These are phyloP conservation scores for Eucalyptus pumila DNA, from an alignment of 345 rosid genomes.

Conservation along the genomic window DNA sequence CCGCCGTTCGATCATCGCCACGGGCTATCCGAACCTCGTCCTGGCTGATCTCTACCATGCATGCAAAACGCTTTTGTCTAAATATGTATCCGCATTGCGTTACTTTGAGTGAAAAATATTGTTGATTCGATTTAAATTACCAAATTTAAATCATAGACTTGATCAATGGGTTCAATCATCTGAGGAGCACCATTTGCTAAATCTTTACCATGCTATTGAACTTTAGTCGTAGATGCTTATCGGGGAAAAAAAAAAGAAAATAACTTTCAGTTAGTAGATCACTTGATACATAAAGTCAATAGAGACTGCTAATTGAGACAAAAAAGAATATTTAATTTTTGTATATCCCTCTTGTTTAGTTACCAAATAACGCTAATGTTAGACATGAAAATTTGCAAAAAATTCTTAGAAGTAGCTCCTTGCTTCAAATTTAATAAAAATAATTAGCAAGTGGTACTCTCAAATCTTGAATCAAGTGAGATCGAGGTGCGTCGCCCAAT, in stretches of 20 bases:
- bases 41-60: not conserved
- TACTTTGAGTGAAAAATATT: not conserved
- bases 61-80: not conserved
- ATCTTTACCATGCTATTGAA: not conserved
- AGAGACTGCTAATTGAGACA: rapidly evolving
- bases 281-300: not conserved
- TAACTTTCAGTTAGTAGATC: not conserved
- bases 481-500: not conserved
- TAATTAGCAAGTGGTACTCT: not conserved
- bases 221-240: not conserved
- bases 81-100: not conserved
- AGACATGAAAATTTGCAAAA: not conserved
- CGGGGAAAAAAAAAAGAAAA: not conserved
- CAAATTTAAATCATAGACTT: not conserved
- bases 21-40: not conserved
- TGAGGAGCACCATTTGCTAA: not conserved
- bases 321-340: too few relatives aligned
- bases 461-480: not conserved
- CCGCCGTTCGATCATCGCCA: not conserved
- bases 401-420: not conserved
- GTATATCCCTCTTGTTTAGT: not conserved
- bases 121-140: not conserved
- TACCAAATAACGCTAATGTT: not conserved
- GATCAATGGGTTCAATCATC: not conserved
- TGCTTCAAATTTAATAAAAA: not conserved